Base-by-base conservation (phyloP, 129 eudicot genomes). In the Chrysanthemum lavandulifolium region DNA sequence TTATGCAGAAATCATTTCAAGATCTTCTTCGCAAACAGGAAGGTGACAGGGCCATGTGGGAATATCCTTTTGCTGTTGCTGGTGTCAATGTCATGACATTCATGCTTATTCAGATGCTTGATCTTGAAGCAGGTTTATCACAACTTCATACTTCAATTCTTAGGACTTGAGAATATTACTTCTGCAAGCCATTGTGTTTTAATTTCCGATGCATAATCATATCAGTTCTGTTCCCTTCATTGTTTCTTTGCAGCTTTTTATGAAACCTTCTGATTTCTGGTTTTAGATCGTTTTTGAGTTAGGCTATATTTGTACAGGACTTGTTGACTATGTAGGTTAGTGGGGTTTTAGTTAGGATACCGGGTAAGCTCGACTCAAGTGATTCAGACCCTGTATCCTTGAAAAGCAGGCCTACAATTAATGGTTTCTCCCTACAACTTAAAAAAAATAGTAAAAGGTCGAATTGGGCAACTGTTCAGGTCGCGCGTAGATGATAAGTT, bases 31-130 rank as follows among this genome's bases (percentile, higher is more conserved):
- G 77, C 4, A 95, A 95, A 81, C 91, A n/a, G n/a, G n/a, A n/a
- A n/a, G n/a, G n/a, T n/a, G n/a, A n/a, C n/a, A n/a, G n/a, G n/a
- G n/a, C n/a, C n/a, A n/a, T n/a, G n/a, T n/a, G n/a, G n/a, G 99
- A 95, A 82, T 95, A 95, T 73, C 99, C 99, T 40, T 95, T 95
- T 84, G 99, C 97, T 73, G 99, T 95, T 48, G 99, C 99, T 62
- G 99, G 99, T 72, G 96, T 95, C 51, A 95, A 95, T 81, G 88
- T 95, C 81, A 19, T 19, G 21, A 95, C 99, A 57, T 95, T 91
- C 79, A 90, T 95, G 99, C 94, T 95, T 67, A 88, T 95, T 80
- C 99, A 95, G 85, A 88, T 95, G 97, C 95, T 95, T 71, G 99
- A 95, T 72, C 87, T 95, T 50, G 97, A 95, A 88, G 91, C 97